A percentile compares a stretch with the other conserved stretches of the same genome.
phyloP scores from a whole-genome alignment of 768 basidiomycete species.

The Lentinula lateritia region DNA sequence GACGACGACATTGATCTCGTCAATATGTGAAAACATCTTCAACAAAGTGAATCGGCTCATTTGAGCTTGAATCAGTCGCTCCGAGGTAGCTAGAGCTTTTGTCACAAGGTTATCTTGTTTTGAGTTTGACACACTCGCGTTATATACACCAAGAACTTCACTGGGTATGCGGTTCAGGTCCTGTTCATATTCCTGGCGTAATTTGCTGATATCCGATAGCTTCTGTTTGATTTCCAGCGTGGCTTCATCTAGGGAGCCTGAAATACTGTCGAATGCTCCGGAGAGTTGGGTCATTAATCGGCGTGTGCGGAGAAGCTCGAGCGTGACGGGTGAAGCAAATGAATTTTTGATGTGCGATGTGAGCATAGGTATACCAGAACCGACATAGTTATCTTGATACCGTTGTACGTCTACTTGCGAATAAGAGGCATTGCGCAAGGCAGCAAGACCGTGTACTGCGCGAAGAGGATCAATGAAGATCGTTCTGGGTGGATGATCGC shows the following conservation, averaged over 20 bases:
- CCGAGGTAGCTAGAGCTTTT: conserved; percentile 30
- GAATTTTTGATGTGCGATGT: conserved; percentile 29
- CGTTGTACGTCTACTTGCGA: conserved; percentile 45
- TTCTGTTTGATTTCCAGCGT: conserved; percentile 30
- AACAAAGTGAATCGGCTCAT: conserved; percentile 43
- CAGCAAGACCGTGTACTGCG: conserved; percentile 47
- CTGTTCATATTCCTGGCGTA: conserved; percentile 35
- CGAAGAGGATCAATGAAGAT: conserved; percentile 46
- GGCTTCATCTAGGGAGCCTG: conserved; percentile 22
- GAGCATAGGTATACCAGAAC: conserved; percentile 52
- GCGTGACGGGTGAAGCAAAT: conserved; percentile 12
- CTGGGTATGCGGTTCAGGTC: conserved; percentile 26
- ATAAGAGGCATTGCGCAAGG: conserved; percentile 38
- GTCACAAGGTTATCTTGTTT: conserved; percentile 17
- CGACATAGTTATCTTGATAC: conserved; percentile 58
- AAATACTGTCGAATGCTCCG: conserved; percentile 32
- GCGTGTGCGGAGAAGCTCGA: conserved; percentile 25
- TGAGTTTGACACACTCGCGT: background rate
- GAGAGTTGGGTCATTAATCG: conserved; percentile 33
- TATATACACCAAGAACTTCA: conserved; percentile 30
- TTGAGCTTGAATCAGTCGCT: conserved; percentile 29
- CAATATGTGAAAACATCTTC: conserved; percentile 38
- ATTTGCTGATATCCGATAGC: conserved; percentile 24
- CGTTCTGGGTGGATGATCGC: conserved; percentile 4
- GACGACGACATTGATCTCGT: conserved; percentile 38